Evolutionary conservation across 805 yeast genomes (phyloP).

Genomic region (Kuraishia floccosa): DNA sequence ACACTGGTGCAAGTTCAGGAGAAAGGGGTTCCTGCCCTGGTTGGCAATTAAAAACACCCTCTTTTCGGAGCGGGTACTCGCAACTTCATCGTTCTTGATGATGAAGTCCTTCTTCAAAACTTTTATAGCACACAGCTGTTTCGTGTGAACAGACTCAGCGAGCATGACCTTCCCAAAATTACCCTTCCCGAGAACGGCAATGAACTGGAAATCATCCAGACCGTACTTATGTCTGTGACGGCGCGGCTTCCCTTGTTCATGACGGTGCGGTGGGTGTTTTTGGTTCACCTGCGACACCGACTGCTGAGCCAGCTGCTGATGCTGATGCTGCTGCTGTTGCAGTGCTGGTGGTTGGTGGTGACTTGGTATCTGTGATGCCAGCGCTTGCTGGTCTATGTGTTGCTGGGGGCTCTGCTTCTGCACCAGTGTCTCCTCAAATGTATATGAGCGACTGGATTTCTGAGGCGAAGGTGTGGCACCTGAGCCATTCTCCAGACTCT

Average conservation of each 20-base stretch:
- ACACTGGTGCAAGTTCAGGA: slow-evolving; percentile 84
- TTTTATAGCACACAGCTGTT: slow-evolving; percentile 84
- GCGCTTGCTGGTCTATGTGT: slow-evolving; percentile 9
- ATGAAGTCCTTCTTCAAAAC: slow-evolving; percentile 94
- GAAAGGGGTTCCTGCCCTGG: slow-evolving; percentile 84
- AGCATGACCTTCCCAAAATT: slow-evolving; percentile 97
- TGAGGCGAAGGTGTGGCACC: too few relatives aligned
- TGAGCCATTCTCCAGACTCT: too few relatives aligned
- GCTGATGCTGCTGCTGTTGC: slow-evolving; percentile 9
- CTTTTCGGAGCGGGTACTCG: slow-evolving; percentile 89
- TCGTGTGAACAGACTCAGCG: slow-evolving; percentile 82
- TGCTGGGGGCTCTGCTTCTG: too few relatives aligned
- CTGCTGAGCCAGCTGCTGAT: slow-evolving; percentile 3
- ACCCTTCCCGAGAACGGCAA: slow-evolving; percentile 96
- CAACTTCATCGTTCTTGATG: slow-evolving; percentile 92
- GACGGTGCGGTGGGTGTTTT: too few relatives aligned
- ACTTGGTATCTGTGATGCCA: slow-evolving; percentile 6
- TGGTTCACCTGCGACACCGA: too few relatives aligned
- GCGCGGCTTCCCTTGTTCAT: slow-evolving; percentile 19
- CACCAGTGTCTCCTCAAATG: too few relatives aligned
- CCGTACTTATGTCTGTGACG: slow-evolving; percentile 67
- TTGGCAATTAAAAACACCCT: slow-evolving; percentile 71
- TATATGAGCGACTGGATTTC: too few relatives aligned
- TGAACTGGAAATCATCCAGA: slow-evolving; percentile 85
- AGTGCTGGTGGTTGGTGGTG: slow-evolving; percentile 3